These are phyloP conservation scores for Smittium mucronatum DNA, from an alignment of 371 early-diverging fungal species.

Conservation along the genomic window DNA sequence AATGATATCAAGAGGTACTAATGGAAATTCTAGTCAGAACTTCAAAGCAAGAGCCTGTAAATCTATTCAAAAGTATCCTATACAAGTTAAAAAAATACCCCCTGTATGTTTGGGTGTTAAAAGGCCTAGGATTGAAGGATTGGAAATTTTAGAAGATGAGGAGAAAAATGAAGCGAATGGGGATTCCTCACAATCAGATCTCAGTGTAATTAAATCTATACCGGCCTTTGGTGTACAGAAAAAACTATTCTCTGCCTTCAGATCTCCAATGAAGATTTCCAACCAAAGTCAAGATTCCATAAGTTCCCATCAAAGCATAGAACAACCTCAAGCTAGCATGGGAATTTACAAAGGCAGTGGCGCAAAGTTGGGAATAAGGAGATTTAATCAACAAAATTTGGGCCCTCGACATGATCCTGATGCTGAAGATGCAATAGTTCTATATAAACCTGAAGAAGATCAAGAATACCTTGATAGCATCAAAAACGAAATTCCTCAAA, in stretches of 20 bases:
- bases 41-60: slow-evolving; percentile 9
- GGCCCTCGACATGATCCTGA: slow-evolving; percentile 76
- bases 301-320: slow-evolving; percentile 4
- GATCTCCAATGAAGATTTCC: slow-evolving; percentile 22
- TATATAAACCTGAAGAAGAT: slow-evolving; percentile 44
- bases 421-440: slow-evolving; percentile 67
- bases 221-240: slow-evolving; percentile 9
- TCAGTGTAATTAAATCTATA: not conserved
- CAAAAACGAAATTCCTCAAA: slow-evolving; percentile 16
- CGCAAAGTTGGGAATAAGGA: slow-evolving; percentile 47
- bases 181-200: not conserved
- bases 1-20: not conserved
- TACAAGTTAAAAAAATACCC: not conserved
- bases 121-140: slow-evolving; percentile 4
- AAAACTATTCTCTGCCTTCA: slow-evolving; percentile 32
- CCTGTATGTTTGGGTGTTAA: slow-evolving; percentile 8
- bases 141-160: not conserved
- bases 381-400: slow-evolving; percentile 33
- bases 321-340: not conserved
- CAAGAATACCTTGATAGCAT: slow-evolving; percentile 26
- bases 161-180: not conserved
- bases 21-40: not conserved
- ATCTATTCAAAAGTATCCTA: not conserved
- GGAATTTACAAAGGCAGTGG: slow-evolving; percentile 3
- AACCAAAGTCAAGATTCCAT: slow-evolving; percentile 7